A percentile compares a stretch with the other conserved stretches of the same genome.
phyloP scores from a whole-genome alignment of 2,329 filamentous ascomycete species.

The Cladosporium sp. region DNA sequence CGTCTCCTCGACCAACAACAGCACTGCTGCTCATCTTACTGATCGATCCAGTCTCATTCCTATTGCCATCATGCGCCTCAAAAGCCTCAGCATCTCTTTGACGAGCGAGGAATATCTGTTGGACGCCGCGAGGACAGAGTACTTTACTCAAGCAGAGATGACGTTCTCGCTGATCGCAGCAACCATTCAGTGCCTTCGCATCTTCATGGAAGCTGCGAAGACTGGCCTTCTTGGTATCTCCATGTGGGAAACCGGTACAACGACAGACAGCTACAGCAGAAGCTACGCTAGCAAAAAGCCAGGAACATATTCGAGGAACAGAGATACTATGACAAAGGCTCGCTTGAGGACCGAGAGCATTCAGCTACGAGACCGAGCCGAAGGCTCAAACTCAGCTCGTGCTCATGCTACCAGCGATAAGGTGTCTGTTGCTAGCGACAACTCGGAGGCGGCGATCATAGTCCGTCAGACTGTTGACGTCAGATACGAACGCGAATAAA shows the following conservation, averaged over 20 bases:
- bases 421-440: neutral
- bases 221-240: constrained; percentile 9
- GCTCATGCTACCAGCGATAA: neutral
- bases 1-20: neutral
- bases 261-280: neutral
- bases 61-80: constrained; percentile 13
- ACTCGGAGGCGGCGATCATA: constrained; percentile 2
- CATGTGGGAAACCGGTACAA: neutral
- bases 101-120: constrained; percentile 13
- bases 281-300: neutral
- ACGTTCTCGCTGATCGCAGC: constrained; percentile 16
- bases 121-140: constrained; percentile 5
- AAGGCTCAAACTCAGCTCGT: neutral
- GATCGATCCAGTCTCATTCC: constrained; percentile 7
- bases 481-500: neutral
- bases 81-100: constrained; percentile 1
- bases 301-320: neutral
- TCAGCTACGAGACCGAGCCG: neutral
- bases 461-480: constrained; percentile 9
- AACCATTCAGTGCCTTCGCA: constrained; percentile 19
- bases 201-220: constrained; percentile 19
- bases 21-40: neutral
- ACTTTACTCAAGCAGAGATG: constrained; percentile 19
- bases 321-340: neutral
- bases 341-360: neutral